Evolutionary conservation across 495 filamentous ascomycete species (phyloP).

Genomic region (Achaetomiella virescens): DNA sequence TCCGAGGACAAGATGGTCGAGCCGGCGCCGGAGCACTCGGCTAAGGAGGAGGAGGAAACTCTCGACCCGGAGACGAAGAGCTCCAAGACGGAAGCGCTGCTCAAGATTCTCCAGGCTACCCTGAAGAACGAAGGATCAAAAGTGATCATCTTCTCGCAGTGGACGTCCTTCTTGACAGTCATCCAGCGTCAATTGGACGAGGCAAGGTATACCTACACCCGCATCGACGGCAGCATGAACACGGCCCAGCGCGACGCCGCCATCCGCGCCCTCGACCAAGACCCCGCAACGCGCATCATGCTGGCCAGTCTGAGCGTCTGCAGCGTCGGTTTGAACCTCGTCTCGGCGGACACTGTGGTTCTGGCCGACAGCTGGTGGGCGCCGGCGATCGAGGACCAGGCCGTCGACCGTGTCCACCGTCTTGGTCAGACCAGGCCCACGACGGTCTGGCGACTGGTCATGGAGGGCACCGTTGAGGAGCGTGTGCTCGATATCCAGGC

Average conservation of each 20-base stretch:
- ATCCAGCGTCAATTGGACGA: constrained; percentile 64
- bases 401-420: constrained; percentile 83
- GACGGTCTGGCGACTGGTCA: constrained; percentile 74
- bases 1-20: constrained; percentile 55
- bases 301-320: constrained; percentile 79
- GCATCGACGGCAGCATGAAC: constrained; percentile 81
- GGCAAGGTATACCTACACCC: constrained; percentile 56
- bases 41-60: constrained; percentile 34
- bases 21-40: constrained; percentile 51
- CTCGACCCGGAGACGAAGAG: constrained; percentile 62
- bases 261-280: constrained; percentile 56
- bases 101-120: constrained; percentile 70
- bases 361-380: constrained; percentile 87
- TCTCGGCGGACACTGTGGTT: constrained; percentile 81
- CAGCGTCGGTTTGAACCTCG: constrained; percentile 83
- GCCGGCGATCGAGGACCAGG: constrained; percentile 89
- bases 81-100: constrained; percentile 77
- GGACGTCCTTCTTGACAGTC: constrained; percentile 83
- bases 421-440: constrained; percentile 75
- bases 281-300: constrained; percentile 68
- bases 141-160: constrained; percentile 87
- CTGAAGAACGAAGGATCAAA: constrained; percentile 65
- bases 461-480: constrained; percentile 84
- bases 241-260: constrained; percentile 61
- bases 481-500: constrained; percentile 74